Conservation (phyloP, 176 grass and related monocot genomes). For the Chloris gayana region DNA sequence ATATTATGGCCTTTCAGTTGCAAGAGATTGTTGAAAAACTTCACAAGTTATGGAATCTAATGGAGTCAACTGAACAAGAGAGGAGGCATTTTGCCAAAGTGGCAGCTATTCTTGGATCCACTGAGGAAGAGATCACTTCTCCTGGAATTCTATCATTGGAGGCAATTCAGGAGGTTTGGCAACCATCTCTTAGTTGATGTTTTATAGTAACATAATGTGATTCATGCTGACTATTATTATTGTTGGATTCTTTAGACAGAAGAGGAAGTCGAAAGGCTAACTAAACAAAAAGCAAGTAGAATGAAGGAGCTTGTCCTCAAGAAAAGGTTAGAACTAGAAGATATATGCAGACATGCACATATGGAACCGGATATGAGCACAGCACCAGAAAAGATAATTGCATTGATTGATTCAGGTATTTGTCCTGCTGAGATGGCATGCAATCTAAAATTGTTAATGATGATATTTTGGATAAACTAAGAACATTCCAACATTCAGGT, state of each 20-base stretch:
- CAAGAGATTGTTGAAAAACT: slow-evolving; percentile 71
- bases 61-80: slow-evolving; percentile 94
- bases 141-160: slow-evolving; percentile 71
- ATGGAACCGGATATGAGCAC: slow-evolving; percentile 85
- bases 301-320: slow-evolving; percentile 99
- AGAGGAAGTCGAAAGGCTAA: slow-evolving; percentile 81
- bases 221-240: slow-evolving; percentile 19
- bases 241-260: slow-evolving; percentile 58
- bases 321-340: slow-evolving; percentile 90
- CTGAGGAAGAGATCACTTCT: slow-evolving; percentile 67
- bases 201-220: slow-evolving; percentile 20
- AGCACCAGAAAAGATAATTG: slow-evolving; percentile 76
- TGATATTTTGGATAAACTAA: slow-evolving; percentile 35
- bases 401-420: slow-evolving; percentile 93
- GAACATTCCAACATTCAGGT: slow-evolving; percentile 50
- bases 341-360: slow-evolving; percentile 79
- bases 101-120: slow-evolving; percentile 54
- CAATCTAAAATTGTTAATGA: slow-evolving; percentile 24
- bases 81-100: slow-evolving; percentile 60
- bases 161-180: slow-evolving; percentile 69
- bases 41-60: slow-evolving; percentile 81
- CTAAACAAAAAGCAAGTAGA: slow-evolving; percentile 75
- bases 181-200: slow-evolving; percentile 19
- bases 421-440: slow-evolving; percentile 1
- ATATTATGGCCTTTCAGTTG: slow-evolving; percentile 58